These are phyloP conservation scores for Prototheca cutis DNA, from an alignment of 163 green algal species.

Conservation along the genomic window DNA sequence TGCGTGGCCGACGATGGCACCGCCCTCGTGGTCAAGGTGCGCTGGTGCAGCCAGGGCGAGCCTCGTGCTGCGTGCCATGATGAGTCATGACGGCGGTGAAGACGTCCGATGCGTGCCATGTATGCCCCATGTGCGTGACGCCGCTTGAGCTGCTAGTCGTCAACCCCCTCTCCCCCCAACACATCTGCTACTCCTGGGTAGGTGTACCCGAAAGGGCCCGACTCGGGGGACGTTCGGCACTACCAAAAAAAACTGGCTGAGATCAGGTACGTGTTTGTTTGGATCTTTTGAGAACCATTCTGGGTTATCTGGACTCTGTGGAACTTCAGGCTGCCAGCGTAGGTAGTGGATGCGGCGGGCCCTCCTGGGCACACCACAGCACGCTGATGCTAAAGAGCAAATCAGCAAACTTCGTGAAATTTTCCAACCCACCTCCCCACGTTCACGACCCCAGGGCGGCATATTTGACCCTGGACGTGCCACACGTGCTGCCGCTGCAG, in stretches of 20 bases:
- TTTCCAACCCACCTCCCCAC: background rate
- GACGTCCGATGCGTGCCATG: no score
- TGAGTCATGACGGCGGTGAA: background rate
- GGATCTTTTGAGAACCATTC: no score
- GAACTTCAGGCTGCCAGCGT: background rate
- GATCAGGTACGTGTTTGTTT: slow-evolving; percentile 59
- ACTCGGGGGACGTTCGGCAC: slow-evolving; percentile 52
- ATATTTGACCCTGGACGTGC: slow-evolving; percentile 31
- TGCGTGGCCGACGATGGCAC: slow-evolving; percentile 83
- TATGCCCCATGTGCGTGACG: no score
- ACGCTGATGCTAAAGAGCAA: no score
- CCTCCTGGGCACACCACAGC: no score
- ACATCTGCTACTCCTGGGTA: no score
- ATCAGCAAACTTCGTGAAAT: no score
- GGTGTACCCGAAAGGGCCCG: slow-evolving; percentile 82
- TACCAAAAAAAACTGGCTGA: slow-evolving; percentile 60
- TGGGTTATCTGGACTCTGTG: no score
- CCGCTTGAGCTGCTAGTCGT: no score
- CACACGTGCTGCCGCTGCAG: slow-evolving; percentile 63
- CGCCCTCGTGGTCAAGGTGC: slow-evolving; percentile 83
- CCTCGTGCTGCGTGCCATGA: background rate
- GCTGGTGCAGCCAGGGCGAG: no score
- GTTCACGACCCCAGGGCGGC: background rate
- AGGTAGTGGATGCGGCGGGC: no score
- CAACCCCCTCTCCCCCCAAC: no score